phyloP scores from a whole-genome alignment of 768 basidiomycete species.

The Hygrocybe coccinea region DNA sequence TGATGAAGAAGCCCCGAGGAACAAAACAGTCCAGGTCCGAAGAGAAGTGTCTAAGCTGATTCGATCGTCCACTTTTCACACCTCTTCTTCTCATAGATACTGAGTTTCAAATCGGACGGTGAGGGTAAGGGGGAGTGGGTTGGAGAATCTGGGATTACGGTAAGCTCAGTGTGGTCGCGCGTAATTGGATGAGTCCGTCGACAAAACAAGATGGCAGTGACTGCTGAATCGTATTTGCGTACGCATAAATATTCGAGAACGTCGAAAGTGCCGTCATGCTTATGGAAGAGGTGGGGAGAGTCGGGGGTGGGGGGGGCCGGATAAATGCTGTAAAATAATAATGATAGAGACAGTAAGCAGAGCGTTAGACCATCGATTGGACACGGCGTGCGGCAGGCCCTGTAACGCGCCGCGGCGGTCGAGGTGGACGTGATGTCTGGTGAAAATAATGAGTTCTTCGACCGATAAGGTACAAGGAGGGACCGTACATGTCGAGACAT shows the following conservation, averaged over 20 bases:
- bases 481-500: slow-evolving; percentile 48
- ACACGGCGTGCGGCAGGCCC: slow-evolving; percentile 7
- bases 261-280: not conserved
- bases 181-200: not conserved
- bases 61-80: too few relatives aligned
- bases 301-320: not conserved
- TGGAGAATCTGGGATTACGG: too few relatives aligned
- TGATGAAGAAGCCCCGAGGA: too few relatives aligned
- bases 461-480: not conserved
- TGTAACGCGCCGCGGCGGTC: slow-evolving; percentile 3
- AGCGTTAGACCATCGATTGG: slow-evolving; percentile 7
- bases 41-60: too few relatives aligned
- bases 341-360: not conserved
- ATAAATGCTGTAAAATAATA: not conserved
- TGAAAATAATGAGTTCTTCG: not conserved
- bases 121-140: too few relatives aligned
- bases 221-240: not conserved
- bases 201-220: not conserved
- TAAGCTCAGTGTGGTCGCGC: too few relatives aligned
- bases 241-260: slow-evolving; percentile 1
- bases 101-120: too few relatives aligned
- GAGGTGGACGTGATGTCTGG: slow-evolving; percentile 9
- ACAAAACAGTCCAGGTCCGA: too few relatives aligned
- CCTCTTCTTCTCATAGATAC: too few relatives aligned
- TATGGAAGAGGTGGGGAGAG: too few relatives aligned